Evolutionary conservation across 345 rosid genomes (phyloP).

Genomic region (Lagerstroemia speciosa): DNA sequence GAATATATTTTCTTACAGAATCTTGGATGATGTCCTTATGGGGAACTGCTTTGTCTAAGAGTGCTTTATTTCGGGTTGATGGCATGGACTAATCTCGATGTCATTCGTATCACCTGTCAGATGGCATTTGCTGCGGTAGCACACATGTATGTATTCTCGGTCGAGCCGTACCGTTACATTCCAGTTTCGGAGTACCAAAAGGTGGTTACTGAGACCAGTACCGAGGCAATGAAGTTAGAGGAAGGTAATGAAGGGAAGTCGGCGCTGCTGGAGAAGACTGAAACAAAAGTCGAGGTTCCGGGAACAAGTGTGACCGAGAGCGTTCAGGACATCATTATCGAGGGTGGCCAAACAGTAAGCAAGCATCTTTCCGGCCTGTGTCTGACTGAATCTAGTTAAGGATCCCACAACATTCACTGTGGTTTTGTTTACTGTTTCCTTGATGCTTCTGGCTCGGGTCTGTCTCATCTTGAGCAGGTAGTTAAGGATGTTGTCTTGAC

Average conservation of each 20-base stretch:
- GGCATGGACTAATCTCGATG: not conserved
- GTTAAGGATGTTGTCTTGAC: slow-evolving; percentile 74
- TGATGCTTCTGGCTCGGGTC: too few relatives aligned
- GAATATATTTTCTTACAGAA: too few relatives aligned
- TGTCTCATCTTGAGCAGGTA: slow-evolving; percentile 32
- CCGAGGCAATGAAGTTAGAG: slow-evolving; percentile 27
- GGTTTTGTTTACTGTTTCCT: not conserved
- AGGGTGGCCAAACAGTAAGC: slow-evolving; percentile 68
- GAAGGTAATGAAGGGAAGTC: slow-evolving; percentile 21
- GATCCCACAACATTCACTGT: not conserved
- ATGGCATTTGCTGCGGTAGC: slow-evolving; percentile 86
- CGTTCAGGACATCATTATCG: slow-evolving; percentile 74
- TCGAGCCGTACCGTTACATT: slow-evolving; percentile 43
- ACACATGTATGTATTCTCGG: slow-evolving; percentile 65
- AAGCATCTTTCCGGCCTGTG: too few relatives aligned
- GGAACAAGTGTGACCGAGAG: slow-evolving; percentile 74
- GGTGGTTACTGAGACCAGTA: slow-evolving; percentile 32
- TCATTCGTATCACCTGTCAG: slow-evolving; percentile 19
- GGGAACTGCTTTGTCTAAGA: not conserved
- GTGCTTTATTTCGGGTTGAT: not conserved
- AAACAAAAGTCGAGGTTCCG: slow-evolving; percentile 50
- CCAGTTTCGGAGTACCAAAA: slow-evolving; percentile 26
- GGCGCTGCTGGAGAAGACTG: slow-evolving; percentile 32
- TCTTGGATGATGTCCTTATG: too few relatives aligned
- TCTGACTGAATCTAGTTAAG: too few relatives aligned